phyloP scores from a whole-genome alignment of 2,329 filamentous ascomycete genomes.

The Botrytis galanthina region DNA sequence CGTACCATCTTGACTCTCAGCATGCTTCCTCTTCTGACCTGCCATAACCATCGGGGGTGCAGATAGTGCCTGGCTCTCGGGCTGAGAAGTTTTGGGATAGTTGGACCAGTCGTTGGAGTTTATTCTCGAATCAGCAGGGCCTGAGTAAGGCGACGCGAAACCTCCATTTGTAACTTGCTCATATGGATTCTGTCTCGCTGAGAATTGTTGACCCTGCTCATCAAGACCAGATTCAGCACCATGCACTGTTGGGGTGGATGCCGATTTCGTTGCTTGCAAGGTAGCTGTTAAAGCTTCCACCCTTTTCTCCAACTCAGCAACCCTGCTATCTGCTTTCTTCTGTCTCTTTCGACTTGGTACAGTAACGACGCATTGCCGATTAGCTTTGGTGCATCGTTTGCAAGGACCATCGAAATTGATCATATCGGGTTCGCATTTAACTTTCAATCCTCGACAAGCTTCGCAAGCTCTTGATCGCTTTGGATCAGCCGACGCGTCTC shows the following conservation, averaged over 20 bases:
- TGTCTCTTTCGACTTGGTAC: slow-evolving; percentile 44
- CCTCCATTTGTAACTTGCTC: slow-evolving; percentile 39
- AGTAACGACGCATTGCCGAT: slow-evolving; percentile 42
- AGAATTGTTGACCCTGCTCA: slow-evolving; percentile 13
- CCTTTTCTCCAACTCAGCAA: slow-evolving; percentile 46
- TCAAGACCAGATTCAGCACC: slow-evolving; percentile 20
- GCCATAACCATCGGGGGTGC: slow-evolving; percentile 39
- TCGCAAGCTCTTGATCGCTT: slow-evolving; percentile 44
- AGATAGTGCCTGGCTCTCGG: slow-evolving; percentile 28
- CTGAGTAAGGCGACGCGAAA: slow-evolving; percentile 30
- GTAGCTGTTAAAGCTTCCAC: slow-evolving; percentile 43
- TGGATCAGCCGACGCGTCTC: slow-evolving; percentile 31
- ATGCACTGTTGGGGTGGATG: slow-evolving; percentile 17
- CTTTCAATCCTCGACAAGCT: slow-evolving; percentile 44
- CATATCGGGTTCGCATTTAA: slow-evolving; percentile 42
- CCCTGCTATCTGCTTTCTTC: slow-evolving; percentile 46
- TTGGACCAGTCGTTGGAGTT: slow-evolving; percentile 30
- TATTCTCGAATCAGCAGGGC: slow-evolving; percentile 28
- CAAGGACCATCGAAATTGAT: slow-evolving; percentile 40
- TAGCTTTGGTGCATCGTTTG: slow-evolving; percentile 43
- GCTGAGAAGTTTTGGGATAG: slow-evolving; percentile 33
- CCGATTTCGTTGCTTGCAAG: slow-evolving; percentile 38
- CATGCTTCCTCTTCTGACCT: slow-evolving; percentile 39
- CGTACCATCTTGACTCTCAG: slow-evolving; percentile 29
- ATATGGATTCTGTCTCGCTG: slow-evolving; percentile 31